Percentiles rank a stretch among this genome's conserved stretches.
Evolutionary conservation across 2,329 filamentous ascomycete genomes (phyloP).

Genomic region (Clarireedia homoeocarpa): DNA sequence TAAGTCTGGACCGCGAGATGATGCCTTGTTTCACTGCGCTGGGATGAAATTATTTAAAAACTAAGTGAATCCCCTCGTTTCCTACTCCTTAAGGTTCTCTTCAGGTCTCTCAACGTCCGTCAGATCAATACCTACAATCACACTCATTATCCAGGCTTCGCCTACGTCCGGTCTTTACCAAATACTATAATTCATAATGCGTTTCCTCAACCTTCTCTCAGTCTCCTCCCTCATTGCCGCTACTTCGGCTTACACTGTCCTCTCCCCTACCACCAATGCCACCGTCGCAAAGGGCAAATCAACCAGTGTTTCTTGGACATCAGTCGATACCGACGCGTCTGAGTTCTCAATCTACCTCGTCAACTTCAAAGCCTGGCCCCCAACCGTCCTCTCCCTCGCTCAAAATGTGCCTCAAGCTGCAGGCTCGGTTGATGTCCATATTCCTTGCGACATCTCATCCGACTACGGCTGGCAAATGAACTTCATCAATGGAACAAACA

Average conservation of each 20-base stretch:
- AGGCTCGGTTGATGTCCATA: background rate
- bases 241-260: conserved; percentile 1
- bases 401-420: conserved; percentile 2
- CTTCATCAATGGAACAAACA: conserved; percentile 10
- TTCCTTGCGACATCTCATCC: background rate
- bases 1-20: background rate
- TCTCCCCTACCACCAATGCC: conserved; percentile 1
- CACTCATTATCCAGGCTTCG: background rate
- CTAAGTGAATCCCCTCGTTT: background rate
- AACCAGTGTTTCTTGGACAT: background rate
- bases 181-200: conserved; percentile 3
- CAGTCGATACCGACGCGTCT: conserved; percentile 2
- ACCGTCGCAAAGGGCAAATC: conserved; percentile 3
- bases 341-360: conserved; percentile 7
- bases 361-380: conserved; percentile 8
- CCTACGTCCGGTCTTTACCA: conserved; percentile 6
- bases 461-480: conserved; percentile 9
- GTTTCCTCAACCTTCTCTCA: conserved; percentile 1
- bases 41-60: conserved; percentile 1
- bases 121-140: background rate
- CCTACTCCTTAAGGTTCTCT: background rate
- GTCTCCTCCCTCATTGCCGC: background rate
- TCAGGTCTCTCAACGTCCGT: background rate
- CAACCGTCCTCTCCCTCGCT: conserved; percentile 5
- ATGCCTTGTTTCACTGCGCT: background rate